Conservation (phyloP, 306 rosid genomes). For the Vigna mungo region DNA sequence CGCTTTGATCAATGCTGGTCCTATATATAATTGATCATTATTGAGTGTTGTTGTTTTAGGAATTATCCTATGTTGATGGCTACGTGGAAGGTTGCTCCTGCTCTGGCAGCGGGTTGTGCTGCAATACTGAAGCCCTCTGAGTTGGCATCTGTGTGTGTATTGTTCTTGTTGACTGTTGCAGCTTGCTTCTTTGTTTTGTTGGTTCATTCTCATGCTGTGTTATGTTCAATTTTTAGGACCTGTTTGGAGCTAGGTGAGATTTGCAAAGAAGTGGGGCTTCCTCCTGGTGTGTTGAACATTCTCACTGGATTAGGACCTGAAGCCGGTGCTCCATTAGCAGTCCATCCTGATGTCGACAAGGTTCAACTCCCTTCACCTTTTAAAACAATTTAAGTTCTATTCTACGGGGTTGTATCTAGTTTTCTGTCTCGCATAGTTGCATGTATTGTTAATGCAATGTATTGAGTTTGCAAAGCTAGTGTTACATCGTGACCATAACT, state of each 20-base stretch:
- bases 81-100: conserved; percentile 98
- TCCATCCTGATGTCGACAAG: conserved; percentile 95
- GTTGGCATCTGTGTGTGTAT: conserved; percentile 85
- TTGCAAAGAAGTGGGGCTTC: conserved; percentile 86
- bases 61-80: conserved; percentile 95
- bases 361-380: conserved; percentile 45
- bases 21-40: not conserved
- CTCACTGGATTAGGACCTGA: conserved; percentile 92
- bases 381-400: conserved; percentile 25
- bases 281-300: conserved; percentile 81
- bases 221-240: conserved; percentile 59
- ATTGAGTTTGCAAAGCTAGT: conserved; percentile 35
- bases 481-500: conserved; percentile 16
- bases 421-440: not conserved
- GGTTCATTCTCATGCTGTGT: conserved; percentile 11
- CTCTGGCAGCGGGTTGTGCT: conserved; percentile 97
- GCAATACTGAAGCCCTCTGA: conserved; percentile 99
- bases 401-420: not conserved
- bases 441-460: not conserved
- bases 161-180: conserved; percentile 23
- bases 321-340: conserved; percentile 96
- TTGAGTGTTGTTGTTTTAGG: conserved; percentile 55
- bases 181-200: conserved; percentile 35
- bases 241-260: conserved; percentile 87
- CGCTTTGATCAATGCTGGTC: not conserved